phyloP scores from a whole-genome alignment of 1,284 basidiomycete genomes.

The Pholiota adiposa region DNA sequence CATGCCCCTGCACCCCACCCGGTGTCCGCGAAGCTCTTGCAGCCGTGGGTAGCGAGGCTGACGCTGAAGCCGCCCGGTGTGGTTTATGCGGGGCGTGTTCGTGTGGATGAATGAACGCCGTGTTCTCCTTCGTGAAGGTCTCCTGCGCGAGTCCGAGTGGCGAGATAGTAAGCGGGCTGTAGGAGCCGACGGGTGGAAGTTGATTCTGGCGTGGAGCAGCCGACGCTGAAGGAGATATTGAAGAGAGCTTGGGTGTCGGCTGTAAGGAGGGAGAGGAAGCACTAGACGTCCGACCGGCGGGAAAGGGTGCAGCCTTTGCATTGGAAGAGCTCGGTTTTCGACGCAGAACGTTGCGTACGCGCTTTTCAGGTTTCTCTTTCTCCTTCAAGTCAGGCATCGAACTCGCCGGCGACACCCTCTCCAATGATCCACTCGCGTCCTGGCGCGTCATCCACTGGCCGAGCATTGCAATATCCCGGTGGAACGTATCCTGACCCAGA shows the following conservation, averaged over 20 bases:
- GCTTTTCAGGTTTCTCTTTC: slow-evolving; percentile 17
- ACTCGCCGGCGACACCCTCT: background rate
- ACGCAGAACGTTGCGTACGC: slow-evolving; percentile 48
- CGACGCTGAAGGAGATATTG: background rate
- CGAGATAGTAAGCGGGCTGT: background rate
- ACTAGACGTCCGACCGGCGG: background rate
- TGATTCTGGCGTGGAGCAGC: background rate
- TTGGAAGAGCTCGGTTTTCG: slow-evolving; percentile 42
- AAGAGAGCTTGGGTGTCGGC: background rate
- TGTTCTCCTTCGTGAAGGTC: background rate
- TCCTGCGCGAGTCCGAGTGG: background rate
- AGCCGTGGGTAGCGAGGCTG: background rate
- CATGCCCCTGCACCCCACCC: background rate
- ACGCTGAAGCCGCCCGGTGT: slow-evolving; percentile 12
- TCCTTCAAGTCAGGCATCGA: background rate
- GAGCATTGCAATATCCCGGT: slow-evolving; percentile 6
- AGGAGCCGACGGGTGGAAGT: background rate
- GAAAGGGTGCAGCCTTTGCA: background rate
- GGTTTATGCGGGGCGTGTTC: background rate
- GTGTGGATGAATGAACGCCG: background rate
- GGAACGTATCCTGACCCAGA: slow-evolving; percentile 8
- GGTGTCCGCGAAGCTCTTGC: too few species aligned
- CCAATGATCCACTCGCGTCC: background rate
- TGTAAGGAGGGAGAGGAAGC: background rate
- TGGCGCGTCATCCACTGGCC: background rate